Evolutionary conservation across 768 basidiomycete species (phyloP).

Genomic region (Macrolepiota fuliginosa): DNA sequence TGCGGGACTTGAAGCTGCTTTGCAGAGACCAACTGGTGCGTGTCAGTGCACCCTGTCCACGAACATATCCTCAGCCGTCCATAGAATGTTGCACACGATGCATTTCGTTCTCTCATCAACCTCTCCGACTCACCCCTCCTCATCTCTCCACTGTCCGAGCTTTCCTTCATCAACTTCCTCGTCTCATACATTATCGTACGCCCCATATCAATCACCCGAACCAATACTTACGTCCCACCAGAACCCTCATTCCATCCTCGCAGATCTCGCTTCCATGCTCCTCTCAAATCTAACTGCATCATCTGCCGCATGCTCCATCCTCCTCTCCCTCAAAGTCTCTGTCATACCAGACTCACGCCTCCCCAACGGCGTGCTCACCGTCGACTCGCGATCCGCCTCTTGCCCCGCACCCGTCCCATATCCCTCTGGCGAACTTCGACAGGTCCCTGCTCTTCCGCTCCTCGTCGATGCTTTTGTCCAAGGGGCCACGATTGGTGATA

Average conservation of each 20-base stretch:
- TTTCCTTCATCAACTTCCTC: slow-evolving; percentile 73
- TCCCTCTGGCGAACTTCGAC: slow-evolving; percentile 49
- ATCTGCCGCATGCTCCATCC: slow-evolving; percentile 56
- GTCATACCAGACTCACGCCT: slow-evolving; percentile 50
- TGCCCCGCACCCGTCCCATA: slow-evolving; percentile 73
- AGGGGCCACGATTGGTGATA: slow-evolving; percentile 56
- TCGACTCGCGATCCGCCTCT: slow-evolving; percentile 78
- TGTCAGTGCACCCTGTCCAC: slow-evolving; percentile 15
- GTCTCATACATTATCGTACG: slow-evolving; percentile 89
- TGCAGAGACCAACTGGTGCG: slow-evolving; percentile 86
- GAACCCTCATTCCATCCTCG: slow-evolving; percentile 89
- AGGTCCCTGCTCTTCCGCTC: slow-evolving; percentile 69
- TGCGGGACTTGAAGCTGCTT: slow-evolving; percentile 80
- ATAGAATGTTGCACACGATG: slow-evolving; percentile 90
- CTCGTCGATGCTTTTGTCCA: slow-evolving; percentile 90
- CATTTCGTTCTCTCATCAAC: slow-evolving; percentile 91
- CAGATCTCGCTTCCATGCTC: slow-evolving; percentile 96
- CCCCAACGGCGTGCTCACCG: slow-evolving; percentile 63
- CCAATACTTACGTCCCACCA: slow-evolving; percentile 29
- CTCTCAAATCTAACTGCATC: slow-evolving; percentile 91
- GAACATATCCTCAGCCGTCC: background rate
- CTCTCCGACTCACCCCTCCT: slow-evolving; percentile 82
- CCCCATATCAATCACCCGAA: slow-evolving; percentile 15
- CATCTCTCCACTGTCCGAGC: slow-evolving; percentile 63
- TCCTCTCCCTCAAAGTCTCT: slow-evolving; percentile 66